Evolutionary conservation across 2,329 filamentous ascomycete genomes (phyloP), one percentile per base, ranked within the genome.

Genomic region (Helotiales sp.): DNA sequence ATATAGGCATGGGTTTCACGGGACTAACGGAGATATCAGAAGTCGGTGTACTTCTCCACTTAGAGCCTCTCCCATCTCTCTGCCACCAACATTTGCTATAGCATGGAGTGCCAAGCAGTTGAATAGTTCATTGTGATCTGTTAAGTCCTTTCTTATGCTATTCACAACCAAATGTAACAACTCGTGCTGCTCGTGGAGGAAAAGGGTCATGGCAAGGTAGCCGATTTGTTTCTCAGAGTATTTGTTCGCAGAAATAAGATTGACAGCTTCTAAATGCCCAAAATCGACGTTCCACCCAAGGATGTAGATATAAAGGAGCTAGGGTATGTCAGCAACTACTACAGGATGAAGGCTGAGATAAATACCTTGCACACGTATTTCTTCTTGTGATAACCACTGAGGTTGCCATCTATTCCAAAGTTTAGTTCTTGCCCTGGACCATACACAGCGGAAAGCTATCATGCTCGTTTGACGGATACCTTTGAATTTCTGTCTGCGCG

Each of bases 171-270:
- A 77, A 74, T 98, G 95, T 63, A 99, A 78, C 63, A 99, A 82
- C 75, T 99, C 95, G 77, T 99, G 95, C 74, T 96, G 87, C 76
- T 99, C 95, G 75, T 99, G 95, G 38, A 99, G 80, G 76, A 99
- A 98, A 55, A 99, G 81, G 1, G 95, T 99, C 75, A 99, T 96
- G 53, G 95, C 95, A 67, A 99, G 83, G 73, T 99, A 99, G 55
- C 95, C 95, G 71, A 99, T 99, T 79, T 99, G 95, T 78, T 99
- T 99, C 74, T 99, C 95, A 22, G 93, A 98, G 77, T 98, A 99
- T 73, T 98, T 99, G 71, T 83, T 92, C 55, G 93, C 92, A 27
- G 93, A 97, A 67, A 99, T 96, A 70, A 99, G 84, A 72, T 98
- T 98, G 72, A 99, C 93, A 31, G 96, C 96, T 77, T 99, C 95